Percentiles rank a stretch among this genome's conserved stretches.
phyloP scores from a whole-genome alignment of 2,329 filamentous ascomycete species.

The Berkeleyomyces rouxiae region DNA sequence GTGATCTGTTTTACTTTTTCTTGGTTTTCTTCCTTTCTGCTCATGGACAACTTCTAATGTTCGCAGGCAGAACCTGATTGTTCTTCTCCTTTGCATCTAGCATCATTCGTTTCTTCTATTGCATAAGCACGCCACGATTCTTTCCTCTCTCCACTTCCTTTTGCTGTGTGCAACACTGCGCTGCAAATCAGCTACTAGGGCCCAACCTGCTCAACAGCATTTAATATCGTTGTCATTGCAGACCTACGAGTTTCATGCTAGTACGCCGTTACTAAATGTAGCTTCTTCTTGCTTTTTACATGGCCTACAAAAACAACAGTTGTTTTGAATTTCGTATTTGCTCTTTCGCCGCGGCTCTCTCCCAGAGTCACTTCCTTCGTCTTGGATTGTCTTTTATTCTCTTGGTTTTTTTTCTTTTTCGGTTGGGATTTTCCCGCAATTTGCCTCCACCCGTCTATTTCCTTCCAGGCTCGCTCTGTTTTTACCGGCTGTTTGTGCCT shows the following conservation, averaged over 20 bases:
- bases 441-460: not conserved
- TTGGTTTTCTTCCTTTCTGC: constrained; percentile 14
- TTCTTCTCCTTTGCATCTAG: not conserved
- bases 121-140: not conserved
- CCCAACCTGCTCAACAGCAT: not conserved
- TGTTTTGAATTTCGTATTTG: not conserved
- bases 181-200: not conserved
- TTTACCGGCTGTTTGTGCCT: not conserved
- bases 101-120: not conserved
- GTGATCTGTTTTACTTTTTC: not conserved
- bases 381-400: not conserved
- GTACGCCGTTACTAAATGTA: too few relatives aligned
- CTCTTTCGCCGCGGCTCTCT: not conserved
- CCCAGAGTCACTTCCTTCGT: not conserved
- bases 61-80: not conserved
- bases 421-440: not conserved
- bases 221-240: too few relatives aligned
- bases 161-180: not conserved
- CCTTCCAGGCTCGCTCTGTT: not conserved
- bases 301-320: not conserved
- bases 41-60: constrained; percentile 2
- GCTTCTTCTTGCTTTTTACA: too few relatives aligned
- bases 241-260: too few relatives aligned
- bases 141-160: not conserved
- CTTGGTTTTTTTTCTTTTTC: not conserved